Evolutionary conservation across 345 rosid species (phyloP), one percentile per base, ranked within the genome.

Genomic region (Hirschfeldia incana): DNA sequence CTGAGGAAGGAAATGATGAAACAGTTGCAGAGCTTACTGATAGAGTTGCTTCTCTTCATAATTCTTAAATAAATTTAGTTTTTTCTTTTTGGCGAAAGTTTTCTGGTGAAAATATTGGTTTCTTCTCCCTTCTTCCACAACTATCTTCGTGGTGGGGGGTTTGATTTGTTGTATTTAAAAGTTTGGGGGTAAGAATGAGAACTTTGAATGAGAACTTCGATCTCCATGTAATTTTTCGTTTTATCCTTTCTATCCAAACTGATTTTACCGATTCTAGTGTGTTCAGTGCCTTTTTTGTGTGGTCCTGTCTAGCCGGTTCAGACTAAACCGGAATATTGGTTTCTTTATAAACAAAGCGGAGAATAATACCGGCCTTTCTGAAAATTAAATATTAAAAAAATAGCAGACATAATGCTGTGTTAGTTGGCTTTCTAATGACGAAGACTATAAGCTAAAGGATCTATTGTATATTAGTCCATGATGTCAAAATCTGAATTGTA

Each of bases 141-240:
- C 27, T 53, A 67, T 73, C 74, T 74, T 61, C 51, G 49, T 74
- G 83, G 79, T 70, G n/a, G 69, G 83, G 75, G 79, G 79, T 70
- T 80, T 80, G 53, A 69, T 70, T 27, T 80, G 83, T 75, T 80
- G 76, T 75, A 74, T 70, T 65, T 55, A 70, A 69, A 75, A 80
- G 79, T 75, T 55, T 69, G 75, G 79, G 77, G 83, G 33, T 65
- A 66, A 62, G 70, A 75, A 63, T 70, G 72, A 55, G 58, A 80
- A 80, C 75, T n/a, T 51, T 8, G 13, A 69, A 80, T 62, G 69
- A 79, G n/a, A 29, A 17, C 70, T 36, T 29, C 16, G 6, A 72
- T 53, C 75, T 62, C 46, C 75, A 34, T 74, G 79, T 63, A 74
- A 30, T 65, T 17, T 64, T 32, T 51, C n/a, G 30, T 29, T 29